Evolutionary conservation across 2,329 filamentous ascomycete genomes (phyloP), one percentile per base, ranked within the genome.

Genomic region (Colletotrichum euphorbiae): DNA sequence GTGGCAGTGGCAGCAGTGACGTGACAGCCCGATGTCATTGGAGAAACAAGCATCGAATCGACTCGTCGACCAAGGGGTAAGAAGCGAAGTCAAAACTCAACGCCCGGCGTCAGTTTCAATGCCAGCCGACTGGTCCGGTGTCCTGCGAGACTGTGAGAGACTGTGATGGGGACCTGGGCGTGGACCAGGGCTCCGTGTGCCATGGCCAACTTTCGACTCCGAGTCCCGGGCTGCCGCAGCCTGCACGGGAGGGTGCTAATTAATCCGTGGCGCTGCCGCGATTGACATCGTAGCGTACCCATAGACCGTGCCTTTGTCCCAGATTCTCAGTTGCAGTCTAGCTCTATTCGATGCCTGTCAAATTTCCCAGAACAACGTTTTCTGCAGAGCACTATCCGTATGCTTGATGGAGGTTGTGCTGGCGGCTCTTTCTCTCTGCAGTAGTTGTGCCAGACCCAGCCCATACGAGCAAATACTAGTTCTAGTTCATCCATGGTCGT

Each of bases 201-300:
- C 46, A 60, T 60, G 60, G 50, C 45, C 60, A 65, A 54, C 52
- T 51, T 51, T 65, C 38, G 52, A 65, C 52, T 45, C 52, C 60
- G 31, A 56, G 59, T 63, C 43, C 50, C 43, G 51, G 45, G 59
- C 46, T 65, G 65, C 19, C n/a, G n/a, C n/a, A n/a, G n/a, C n/a
- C n/a, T 64, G 60, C 65, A 65, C 60, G 65, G 52, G 52, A 68
- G 38, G 38, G 45, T 68, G 31, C 55, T 36, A 56, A 68, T 62
- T 36, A 56, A 68, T 62, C 60, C 65, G 60, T 65, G 65, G 60
- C 60, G 50, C 52, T 60, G 60, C 52, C 28, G 42, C 19, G n/a
- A 24, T 58, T 58, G 21, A 38, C 28, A 56, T 58, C 28, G 36
- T 57, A 51, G 64, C 43, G 60, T 43, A 45, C n/a, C 43, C 52